These are phyloP conservation scores for Abrus pulchellus DNA, from an alignment of 306 rosid species.

Conservation along the genomic window DNA sequence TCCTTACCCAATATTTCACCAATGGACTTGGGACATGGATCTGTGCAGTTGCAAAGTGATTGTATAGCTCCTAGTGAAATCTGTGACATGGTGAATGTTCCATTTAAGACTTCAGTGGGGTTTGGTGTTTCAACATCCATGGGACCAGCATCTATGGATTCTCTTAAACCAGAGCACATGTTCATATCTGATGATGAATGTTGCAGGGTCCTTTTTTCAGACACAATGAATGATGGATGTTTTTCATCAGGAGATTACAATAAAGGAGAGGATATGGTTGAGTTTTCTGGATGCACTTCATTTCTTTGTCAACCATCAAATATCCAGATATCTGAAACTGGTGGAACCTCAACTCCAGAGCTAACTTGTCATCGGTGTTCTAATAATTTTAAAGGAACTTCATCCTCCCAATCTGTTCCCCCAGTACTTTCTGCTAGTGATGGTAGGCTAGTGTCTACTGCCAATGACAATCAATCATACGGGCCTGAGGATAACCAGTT, in stretches of 20 bases:
- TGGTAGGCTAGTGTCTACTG: slow-evolving; percentile 49
- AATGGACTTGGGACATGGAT: slow-evolving; percentile 63
- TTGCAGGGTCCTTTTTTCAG: slow-evolving; percentile 80
- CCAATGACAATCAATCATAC: slow-evolving; percentile 57
- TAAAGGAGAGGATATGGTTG: slow-evolving; percentile 50
- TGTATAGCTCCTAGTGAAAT: slow-evolving; percentile 59
- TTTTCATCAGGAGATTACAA: slow-evolving; percentile 59
- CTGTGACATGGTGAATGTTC: slow-evolving; percentile 55
- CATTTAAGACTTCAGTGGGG: slow-evolving; percentile 61
- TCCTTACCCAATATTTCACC: slow-evolving; percentile 66
- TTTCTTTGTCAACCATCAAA: slow-evolving; percentile 57
- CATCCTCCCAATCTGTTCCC: slow-evolving; percentile 53
- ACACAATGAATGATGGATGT: slow-evolving; percentile 56
- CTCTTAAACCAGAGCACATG: slow-evolving; percentile 63
- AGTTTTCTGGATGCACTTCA: slow-evolving; percentile 62
- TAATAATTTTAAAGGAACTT: slow-evolving; percentile 51
- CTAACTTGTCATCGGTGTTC: slow-evolving; percentile 54
- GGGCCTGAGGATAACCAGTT: slow-evolving; percentile 62
- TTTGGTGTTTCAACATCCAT: slow-evolving; percentile 56
- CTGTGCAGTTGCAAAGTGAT: slow-evolving; percentile 60
- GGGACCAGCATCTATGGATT: slow-evolving; percentile 54
- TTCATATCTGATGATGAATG: slow-evolving; percentile 87
- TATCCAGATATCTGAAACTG: slow-evolving; percentile 54
- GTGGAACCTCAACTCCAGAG: slow-evolving; percentile 54
- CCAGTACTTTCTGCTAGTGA: slow-evolving; percentile 58